Evolutionary conservation across 164 flowering plant genomes (phyloP), one percentile per base, ranked within the genome.

Genomic region (Dillenia turbinata): DNA sequence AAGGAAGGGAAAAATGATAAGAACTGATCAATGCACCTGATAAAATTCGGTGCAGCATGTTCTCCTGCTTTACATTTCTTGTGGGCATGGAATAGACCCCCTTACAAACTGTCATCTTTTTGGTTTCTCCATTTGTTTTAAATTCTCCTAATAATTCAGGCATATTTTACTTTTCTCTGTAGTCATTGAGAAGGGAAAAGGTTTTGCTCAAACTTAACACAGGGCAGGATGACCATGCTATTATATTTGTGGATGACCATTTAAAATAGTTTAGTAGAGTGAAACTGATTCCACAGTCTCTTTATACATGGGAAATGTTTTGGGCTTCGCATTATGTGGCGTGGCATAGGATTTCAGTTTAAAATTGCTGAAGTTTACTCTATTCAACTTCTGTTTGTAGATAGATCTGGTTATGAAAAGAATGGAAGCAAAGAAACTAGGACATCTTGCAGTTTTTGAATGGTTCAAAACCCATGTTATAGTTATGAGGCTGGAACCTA

Each of bases 151-250:
- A 5, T 33, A 33, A 33, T 33, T 33, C 52, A 24, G 44, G 33
- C 62, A 11, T 43, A 49, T 46, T 61, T 26, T 48, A n/a, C 14
- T 26, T 33, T 15, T 68, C 14, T 51, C 6, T 79, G 80, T 78
- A 86, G 98, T 76, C 81, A 47, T 62, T 94, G 60, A 83, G 73
- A 75, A 73, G 86, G 77, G 92, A 85, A 15, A 85, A 76, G 61
- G 68, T 83, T 63, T 9, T 91, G 63, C 86, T 91, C 71, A 94
- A 94, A 66, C 75, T 94, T 62, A 91, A 88, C 64, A 89, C 93
- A 17, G 97, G 99, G 50, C 99, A 91, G 71, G 97, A 94, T 73
- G 99, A 94, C 73, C 89, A 94, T 77, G 96, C 92, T 40, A 71
- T 94, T 52, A 88, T 91, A 96, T 85, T 94, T 66, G 70, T 82